Evolutionary conservation across 164 flowering plant species (phyloP).

Genomic region (Vitis labrusca): DNA sequence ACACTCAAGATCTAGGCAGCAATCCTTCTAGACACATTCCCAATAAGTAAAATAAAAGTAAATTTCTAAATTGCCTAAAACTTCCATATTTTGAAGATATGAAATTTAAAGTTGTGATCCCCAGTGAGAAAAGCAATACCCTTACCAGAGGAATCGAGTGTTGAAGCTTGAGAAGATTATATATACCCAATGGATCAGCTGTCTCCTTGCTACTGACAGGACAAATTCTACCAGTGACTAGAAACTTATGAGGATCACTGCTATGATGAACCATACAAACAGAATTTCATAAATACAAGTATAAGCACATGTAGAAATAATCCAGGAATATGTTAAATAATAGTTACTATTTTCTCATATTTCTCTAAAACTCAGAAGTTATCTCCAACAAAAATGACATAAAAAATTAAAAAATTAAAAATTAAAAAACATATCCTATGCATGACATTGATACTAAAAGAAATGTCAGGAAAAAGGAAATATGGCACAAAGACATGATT

Average conservation of each 20-base stretch:
- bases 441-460: too few relatives aligned
- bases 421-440: too few relatives aligned
- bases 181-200: slow-evolving; percentile 24
- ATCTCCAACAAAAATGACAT: too few relatives aligned
- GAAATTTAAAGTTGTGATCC: neutral
- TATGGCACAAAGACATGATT: too few relatives aligned
- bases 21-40: neutral
- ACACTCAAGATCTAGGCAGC: neutral
- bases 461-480: too few relatives aligned
- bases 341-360: neutral
- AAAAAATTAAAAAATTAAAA: too few relatives aligned
- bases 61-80: neutral
- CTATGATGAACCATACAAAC: neutral
- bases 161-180: slow-evolving; percentile 23
- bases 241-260: slow-evolving; percentile 41
- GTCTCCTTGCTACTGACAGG: neutral
- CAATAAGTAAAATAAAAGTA: neutral
- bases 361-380: too few relatives aligned
- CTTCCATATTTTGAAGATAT: neutral
- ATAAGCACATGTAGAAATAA: neutral
- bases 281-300: neutral
- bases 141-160: slow-evolving; percentile 37
- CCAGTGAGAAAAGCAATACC: neutral
- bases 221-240: slow-evolving; percentile 16
- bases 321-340: neutral